These are phyloP conservation scores for Acacia melanoxylon DNA, from an alignment of 306 rosid genomes.

Conservation along the genomic window DNA sequence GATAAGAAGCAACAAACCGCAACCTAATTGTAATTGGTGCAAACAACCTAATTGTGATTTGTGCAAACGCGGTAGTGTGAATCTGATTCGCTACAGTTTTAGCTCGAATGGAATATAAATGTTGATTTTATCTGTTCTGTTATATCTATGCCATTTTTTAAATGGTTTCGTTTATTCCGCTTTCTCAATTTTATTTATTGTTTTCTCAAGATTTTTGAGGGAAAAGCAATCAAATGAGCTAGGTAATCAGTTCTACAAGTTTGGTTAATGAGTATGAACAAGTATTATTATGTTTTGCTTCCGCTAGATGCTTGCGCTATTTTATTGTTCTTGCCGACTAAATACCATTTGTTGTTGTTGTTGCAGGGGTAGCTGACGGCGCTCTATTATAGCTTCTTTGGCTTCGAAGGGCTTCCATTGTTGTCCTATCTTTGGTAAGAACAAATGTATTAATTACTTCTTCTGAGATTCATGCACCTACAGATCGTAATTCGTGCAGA, in stretches of 20 bases:
- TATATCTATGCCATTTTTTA: background rate
- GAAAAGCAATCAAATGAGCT: background rate
- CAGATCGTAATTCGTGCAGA: background rate
- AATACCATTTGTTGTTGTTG: background rate
- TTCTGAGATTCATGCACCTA: background rate
- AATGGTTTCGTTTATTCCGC: background rate
- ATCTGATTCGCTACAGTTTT: background rate
- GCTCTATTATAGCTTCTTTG: background rate
- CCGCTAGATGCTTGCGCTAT: background rate
- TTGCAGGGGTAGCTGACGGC: background rate
- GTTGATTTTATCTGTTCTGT: background rate
- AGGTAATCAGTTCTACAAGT: background rate
- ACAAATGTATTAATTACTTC: background rate
- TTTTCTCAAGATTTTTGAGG: background rate
- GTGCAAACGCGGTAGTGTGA: background rate
- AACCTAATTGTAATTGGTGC: background rate
- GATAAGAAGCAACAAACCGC: background rate
- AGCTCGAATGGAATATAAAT: background rate
- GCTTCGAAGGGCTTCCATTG: background rate
- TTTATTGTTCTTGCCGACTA: background rate
- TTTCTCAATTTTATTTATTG: background rate
- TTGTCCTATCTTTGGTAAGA: background rate
- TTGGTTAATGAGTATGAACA: background rate
- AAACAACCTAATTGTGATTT: background rate
- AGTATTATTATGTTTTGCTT: background rate